Evolutionary conservation across 345 rosid species (phyloP), one percentile per base, ranked within the genome.

Genomic region (Aquilaria yunnanensis): DNA sequence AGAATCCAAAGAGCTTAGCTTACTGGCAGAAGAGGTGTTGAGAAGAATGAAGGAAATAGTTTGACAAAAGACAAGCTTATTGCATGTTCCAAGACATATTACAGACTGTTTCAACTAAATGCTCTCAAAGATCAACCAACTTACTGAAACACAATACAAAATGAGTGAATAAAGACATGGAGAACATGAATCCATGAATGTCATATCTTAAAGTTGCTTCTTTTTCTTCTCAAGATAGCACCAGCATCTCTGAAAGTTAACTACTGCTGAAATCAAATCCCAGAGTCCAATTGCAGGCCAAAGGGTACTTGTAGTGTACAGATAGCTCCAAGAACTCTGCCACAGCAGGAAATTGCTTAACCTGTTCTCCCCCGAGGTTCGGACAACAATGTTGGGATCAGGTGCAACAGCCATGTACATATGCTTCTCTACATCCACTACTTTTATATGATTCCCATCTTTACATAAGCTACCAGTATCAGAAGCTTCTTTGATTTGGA

Each of bases 371-470:
- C 88, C 90, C 12, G 90, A 88, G 54, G 87, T 87, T 61, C 96
- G 77, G 46, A 90, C 71, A 47, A 90, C 50, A 49, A 87, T 67
- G 57, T 85, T 90, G 7, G 97, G 96, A 64, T 90, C 78, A 8
- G 97, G 97, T 2, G 80, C 85, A 31, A 85, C 80, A 1, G 83
- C 75, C 92, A 84, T 90, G 67, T 81, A 82, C 97, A 87, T 82
- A 49, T 77, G 79, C 66, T 76, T 78, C 66, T 79, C 90, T 14
- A 87, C 77, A 47, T 87, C 92, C 14, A 57, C 80, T 65, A 76
- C 46, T 45, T 71, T 72, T 59, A 87, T 67, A 0, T 49, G 23
- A 61, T n/a, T 14, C 41, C 50, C 47, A 32, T 48, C 47, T 47
- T 14, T 29, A 9, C 6, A 13, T 43, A 9, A 46, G 14, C 5